A percentile compares a stretch with the other conserved stretches of the same genome.
Evolutionary conservation across 2,329 filamentous ascomycete species (phyloP).

Genomic region (Cercospora zeae-maydis): DNA sequence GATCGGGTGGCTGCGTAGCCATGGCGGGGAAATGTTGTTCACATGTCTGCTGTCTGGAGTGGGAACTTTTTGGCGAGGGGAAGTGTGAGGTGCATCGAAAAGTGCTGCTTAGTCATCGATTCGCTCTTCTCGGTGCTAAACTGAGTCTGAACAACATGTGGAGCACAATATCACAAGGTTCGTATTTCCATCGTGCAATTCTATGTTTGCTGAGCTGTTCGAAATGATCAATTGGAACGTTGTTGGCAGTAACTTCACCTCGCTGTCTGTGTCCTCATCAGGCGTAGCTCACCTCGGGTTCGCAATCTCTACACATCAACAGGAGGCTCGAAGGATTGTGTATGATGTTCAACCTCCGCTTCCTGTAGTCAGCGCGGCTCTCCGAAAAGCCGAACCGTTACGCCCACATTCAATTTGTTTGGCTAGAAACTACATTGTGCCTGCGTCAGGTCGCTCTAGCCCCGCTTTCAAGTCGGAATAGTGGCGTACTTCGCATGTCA

Average conservation of each 20-base stretch:
- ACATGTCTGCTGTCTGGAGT: conserved; percentile 1
- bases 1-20: conserved; percentile 29
- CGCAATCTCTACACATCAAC: neutral
- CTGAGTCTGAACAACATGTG: neutral
- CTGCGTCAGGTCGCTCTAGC: neutral
- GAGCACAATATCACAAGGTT: neutral
- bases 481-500: conserved; percentile 5
- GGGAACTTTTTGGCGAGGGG: neutral
- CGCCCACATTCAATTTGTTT: neutral
- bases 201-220: neutral
- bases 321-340: neutral
- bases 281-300: neutral
- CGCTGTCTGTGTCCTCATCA: neutral
- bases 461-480: neutral
- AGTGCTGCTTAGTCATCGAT: neutral
- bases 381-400: neutral
- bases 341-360: neutral
- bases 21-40: conserved; percentile 18
- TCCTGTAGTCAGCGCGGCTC: neutral
- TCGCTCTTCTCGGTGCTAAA: neutral
- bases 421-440: neutral
- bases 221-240: neutral
- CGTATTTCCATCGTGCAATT: neutral
- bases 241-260: neutral
- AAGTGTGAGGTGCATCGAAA: neutral